Base-by-base conservation (phyloP, 2,329 filamentous ascomycete genomes). In the Corinectria fuckeliana region DNA sequence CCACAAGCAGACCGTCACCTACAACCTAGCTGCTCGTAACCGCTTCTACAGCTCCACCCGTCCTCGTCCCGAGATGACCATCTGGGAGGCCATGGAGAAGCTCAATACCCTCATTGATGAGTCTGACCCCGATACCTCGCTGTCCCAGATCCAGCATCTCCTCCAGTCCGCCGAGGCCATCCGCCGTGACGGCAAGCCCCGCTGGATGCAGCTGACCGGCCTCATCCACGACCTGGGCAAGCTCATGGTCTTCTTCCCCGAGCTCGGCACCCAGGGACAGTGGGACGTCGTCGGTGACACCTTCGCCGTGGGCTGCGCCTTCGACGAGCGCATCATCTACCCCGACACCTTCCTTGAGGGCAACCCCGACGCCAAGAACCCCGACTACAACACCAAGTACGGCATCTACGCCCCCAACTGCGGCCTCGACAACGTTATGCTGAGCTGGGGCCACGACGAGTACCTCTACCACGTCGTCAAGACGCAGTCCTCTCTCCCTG, bases 231-330 rank as follows among this genome's bases (percentile, higher is more conserved):
- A 93, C 72, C 82, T 93, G 1, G 91, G 91, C 75, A 93, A 93
- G 78, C 84, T 93, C 10, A 85, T 92, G 64, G 91, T 88, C 81
- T 91, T 92, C 79, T 91, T 91, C 78, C 91, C 87, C 61, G 76
- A 76, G 54, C 74, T 77, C 49, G 71, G 71, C 58, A 91, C 91
- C n/a, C 80, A 89, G 70, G 92, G 92, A 50, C 93, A 96, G 78
- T 97, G 93, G 93, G 92, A 96, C 72, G 92, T 96, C 3, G 93
- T 97, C 23, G 93, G 93, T 57, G 91, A 93, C 76, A 93, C 90
- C 1, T 93, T 93, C 77, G 89, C 90, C 44, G 89, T 93, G 39
- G 91, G 91, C 69, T 92, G 89, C 75, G 85, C 83, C 62, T 92
- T 91, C 72, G 89, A 92, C 72, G 80, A 88, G 59, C 81, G 84